Percentiles rank a stretch among this genome's conserved stretches.
phyloP scores from a whole-genome alignment of 208 protist species.

The Blastocrithidia nonstop region DNA sequence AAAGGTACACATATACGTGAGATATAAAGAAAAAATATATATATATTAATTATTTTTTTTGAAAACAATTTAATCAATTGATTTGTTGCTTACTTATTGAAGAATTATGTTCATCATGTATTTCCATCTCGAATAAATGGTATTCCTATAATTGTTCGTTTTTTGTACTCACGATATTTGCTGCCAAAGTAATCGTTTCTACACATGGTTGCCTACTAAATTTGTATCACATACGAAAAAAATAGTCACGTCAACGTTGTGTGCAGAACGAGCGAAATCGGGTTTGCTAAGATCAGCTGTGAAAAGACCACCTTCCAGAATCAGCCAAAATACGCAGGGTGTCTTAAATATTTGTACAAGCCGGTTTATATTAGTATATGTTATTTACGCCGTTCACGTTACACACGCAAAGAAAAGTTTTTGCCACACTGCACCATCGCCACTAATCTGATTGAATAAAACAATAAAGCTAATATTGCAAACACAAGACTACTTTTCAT shows the following conservation, averaged over 20 bases:
- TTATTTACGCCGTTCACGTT: conserved; percentile 21
- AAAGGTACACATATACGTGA: background rate
- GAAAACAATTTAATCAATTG: no score
- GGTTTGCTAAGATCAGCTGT: conserved; percentile 90
- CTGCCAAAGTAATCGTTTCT: conserved; percentile 79
- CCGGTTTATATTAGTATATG: conserved; percentile 85
- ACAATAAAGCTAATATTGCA: conserved; percentile 18
- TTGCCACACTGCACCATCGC: conserved; percentile 69
- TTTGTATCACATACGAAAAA: conserved; percentile 79
- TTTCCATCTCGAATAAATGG: conserved; percentile 49
- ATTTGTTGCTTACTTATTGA: no score
- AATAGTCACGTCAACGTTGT: conserved; percentile 79
- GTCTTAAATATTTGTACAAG: conserved; percentile 81
- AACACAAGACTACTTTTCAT: conserved; percentile 11
- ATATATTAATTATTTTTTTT: background rate
- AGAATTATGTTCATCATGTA: background rate
- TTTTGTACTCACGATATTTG: conserved; percentile 69
- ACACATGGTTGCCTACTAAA: conserved; percentile 74
- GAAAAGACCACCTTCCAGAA: conserved; percentile 85
- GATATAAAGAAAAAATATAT: background rate
- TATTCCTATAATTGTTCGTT: conserved; percentile 62
- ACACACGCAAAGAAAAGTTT: conserved; percentile 79
- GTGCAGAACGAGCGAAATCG: conserved; percentile 67
- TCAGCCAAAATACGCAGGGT: conserved; percentile 94
- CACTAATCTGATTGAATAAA: conserved; percentile 55